Evolutionary conservation across 495 filamentous ascomycete genomes (phyloP), one percentile per base, ranked within the genome.

Genomic region (Aspergillus indologenus): DNA sequence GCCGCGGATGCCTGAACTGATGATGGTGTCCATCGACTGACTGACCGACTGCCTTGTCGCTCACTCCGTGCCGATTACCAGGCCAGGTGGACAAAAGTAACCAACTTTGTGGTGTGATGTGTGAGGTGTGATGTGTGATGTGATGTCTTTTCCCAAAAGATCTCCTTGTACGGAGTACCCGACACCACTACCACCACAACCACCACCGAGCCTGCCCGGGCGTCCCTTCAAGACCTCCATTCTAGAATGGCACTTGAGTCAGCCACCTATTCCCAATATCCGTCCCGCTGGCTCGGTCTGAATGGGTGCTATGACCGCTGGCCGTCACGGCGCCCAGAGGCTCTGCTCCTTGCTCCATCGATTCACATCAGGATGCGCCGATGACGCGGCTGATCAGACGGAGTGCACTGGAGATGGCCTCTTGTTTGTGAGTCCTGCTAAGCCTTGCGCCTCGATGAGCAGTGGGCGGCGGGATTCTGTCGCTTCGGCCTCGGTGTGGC

Each of bases 291-390:
- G 48, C 48, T 31, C 19, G 23, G 14, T 24, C 15, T 51, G 48
- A 51, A 51, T 26, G 48, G 48, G 48, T 51, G 48, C 48, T 51
- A 31, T 51, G 48, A 51, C 48, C 48, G 48, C 48, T 40, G 5
- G 6, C 5, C 2, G 34, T 40, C 34, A 40, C 34, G 2, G 34
- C 34, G 34, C 34, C 34, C 48, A 51, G 21, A 31, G 48, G 15
- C 48, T 29, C 34, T 40, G n/a, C 34, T 40, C 34, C 12, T 11
- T 40, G 34, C 12, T 40, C 7, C 7, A 9, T 40, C 34, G 12
- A 40, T 40, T 9, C 12, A 9, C 34, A 40, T 11, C 5, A 40
- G 34, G 12, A 40, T 2, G 34, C 45, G 14, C 15, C 14, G 23
- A 51, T 51, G 48, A 51, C 48, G 48, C 48, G 48, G 48, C 48